Percentiles rank a stretch among this genome's conserved stretches.
Conservation (phyloP, 2,329 filamentous ascomycete species). For the Pseudogymnoascus sp. region DNA sequence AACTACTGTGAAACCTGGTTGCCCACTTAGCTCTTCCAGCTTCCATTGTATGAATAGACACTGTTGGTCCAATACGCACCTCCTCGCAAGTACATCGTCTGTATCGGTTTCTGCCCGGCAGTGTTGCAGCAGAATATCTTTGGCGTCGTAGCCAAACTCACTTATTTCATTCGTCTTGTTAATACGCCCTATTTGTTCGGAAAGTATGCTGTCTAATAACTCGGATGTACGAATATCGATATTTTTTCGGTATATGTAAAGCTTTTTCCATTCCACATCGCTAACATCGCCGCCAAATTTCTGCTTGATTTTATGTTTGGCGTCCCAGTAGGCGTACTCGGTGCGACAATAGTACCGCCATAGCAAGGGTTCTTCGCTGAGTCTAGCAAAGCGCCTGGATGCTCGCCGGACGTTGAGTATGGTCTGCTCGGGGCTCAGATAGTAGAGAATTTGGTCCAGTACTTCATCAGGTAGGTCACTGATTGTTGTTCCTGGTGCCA, state of each 20-base stretch:
- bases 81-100: constrained; percentile 70
- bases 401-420: constrained; percentile 42
- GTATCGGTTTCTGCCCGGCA: constrained; percentile 45
- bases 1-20: constrained; percentile 63
- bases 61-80: constrained; percentile 32
- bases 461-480: constrained; percentile 66
- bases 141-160: constrained; percentile 72
- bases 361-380: constrained; percentile 64
- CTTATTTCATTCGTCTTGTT: constrained; percentile 64
- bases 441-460: constrained; percentile 66
- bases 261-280: constrained; percentile 63
- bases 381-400: constrained; percentile 53
- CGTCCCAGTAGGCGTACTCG: constrained; percentile 68
- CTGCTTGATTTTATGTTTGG: constrained; percentile 48
- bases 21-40: constrained; percentile 12
- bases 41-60: constrained; percentile 10
- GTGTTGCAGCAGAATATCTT: constrained; percentile 70
- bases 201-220: constrained; percentile 60
- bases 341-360: constrained; percentile 70
- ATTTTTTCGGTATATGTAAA: constrained; percentile 51
- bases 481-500: background rate
- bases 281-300: constrained; percentile 47
- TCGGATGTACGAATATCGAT: constrained; percentile 43
- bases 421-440: constrained; percentile 47
- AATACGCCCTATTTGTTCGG: constrained; percentile 61